Evolutionary conservation across 2,329 filamentous ascomycete genomes (phyloP).

Genomic region (Onygenales sp.): DNA sequence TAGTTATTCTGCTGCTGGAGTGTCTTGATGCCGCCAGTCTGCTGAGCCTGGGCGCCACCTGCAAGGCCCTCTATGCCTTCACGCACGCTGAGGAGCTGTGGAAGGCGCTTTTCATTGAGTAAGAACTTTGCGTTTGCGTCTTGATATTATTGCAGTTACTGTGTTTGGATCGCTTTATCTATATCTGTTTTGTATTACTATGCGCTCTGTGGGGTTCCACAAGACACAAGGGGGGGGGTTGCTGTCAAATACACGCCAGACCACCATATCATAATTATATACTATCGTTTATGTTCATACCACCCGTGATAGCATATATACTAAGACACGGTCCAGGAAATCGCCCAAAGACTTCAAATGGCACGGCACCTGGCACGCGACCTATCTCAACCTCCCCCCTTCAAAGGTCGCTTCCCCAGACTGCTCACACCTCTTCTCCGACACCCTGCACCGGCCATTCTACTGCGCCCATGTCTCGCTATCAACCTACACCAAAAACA

Average conservation of each 20-base stretch:
- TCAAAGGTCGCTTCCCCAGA: constrained; percentile 50
- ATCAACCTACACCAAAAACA: constrained; percentile 56
- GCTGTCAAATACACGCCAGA: too few species aligned
- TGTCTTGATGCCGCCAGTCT: constrained; percentile 57
- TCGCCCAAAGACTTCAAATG: constrained; percentile 44
- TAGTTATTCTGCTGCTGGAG: constrained; percentile 67
- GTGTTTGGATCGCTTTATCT: neutral
- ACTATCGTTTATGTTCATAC: neutral
- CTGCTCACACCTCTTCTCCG: constrained; percentile 76
- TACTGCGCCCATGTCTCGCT: constrained; percentile 72
- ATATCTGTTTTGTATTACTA: neutral
- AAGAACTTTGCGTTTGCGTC: constrained; percentile 38
- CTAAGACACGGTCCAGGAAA: constrained; percentile 3
- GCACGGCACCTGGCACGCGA: constrained; percentile 78
- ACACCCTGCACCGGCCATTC: constrained; percentile 82
- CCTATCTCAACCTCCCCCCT: constrained; percentile 54
- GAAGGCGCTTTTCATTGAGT: constrained; percentile 78
- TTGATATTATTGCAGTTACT: neutral
- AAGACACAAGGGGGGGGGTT: too few species aligned
- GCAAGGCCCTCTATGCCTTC: constrained; percentile 80
- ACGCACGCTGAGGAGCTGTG: constrained; percentile 77
- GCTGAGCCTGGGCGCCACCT: constrained; percentile 61
- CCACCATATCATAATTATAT: too few species aligned
- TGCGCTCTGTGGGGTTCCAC: too few species aligned
- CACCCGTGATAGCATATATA: neutral